Evolutionary conservation across 75 land plant species (phyloP).

Genomic region (Gnetum montanum): DNA sequence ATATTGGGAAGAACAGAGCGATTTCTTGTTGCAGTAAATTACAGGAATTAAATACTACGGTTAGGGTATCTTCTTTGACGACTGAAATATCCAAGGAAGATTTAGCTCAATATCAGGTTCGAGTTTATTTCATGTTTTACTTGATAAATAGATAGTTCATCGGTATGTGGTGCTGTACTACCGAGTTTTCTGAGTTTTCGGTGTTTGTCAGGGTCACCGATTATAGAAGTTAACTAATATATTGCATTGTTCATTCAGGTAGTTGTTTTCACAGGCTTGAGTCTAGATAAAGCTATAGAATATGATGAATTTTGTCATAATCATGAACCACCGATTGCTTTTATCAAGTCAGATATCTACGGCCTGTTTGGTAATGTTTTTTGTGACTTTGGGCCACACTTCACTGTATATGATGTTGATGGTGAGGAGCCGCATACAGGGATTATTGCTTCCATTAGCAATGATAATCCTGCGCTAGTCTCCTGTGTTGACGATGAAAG

Average conservation of each 20-base stretch:
- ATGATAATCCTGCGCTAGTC: slow-evolving; percentile 79
- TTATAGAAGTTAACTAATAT: background rate
- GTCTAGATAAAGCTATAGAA: slow-evolving; percentile 56
- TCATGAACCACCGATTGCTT: slow-evolving; percentile 78
- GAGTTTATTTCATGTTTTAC: background rate
- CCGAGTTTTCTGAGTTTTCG: too few relatives aligned
- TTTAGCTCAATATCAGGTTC: slow-evolving; percentile 53
- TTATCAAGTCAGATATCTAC: slow-evolving; percentile 75
- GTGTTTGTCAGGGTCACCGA: too few relatives aligned
- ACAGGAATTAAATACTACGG: slow-evolving; percentile 61
- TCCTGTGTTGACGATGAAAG: slow-evolving; percentile 95
- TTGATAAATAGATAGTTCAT: too few relatives aligned
- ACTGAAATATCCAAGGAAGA: slow-evolving; percentile 32
- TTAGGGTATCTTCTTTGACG: slow-evolving; percentile 32
- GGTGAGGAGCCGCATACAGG: slow-evolving; percentile 96
- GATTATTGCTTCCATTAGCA: slow-evolving; percentile 82
- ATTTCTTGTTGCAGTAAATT: slow-evolving; percentile 56
- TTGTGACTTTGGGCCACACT: slow-evolving; percentile 94
- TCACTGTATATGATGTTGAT: slow-evolving; percentile 85
- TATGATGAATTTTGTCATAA: slow-evolving; percentile 66
- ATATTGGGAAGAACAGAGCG: slow-evolving; percentile 68
- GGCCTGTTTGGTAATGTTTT: slow-evolving; percentile 90
- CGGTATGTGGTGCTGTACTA: too few relatives aligned
- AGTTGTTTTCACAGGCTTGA: slow-evolving; percentile 70
- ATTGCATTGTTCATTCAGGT: slow-evolving; percentile 18